Percentiles rank a stretch among this genome's conserved stretches.
These are phyloP conservation scores for Athelia sp. DNA, from an alignment of 1,284 basidiomycete genomes.

Conservation along the genomic window DNA sequence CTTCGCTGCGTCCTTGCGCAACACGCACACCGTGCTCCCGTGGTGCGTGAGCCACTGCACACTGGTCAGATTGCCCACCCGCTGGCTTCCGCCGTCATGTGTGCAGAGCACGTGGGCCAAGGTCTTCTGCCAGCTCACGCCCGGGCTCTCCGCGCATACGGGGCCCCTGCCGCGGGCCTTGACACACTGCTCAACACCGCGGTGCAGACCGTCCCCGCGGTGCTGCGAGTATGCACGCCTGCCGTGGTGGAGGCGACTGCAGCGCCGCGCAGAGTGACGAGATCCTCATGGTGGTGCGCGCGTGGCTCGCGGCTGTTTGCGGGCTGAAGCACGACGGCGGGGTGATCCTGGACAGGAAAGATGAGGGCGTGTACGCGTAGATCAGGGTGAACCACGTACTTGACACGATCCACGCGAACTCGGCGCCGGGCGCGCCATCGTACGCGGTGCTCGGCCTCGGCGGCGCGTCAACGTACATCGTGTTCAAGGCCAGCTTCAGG, in stretches of 20 bases:
- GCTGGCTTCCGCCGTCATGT: too few relatives aligned
- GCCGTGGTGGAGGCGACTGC: conserved; percentile 95
- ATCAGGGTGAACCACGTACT: conserved; percentile 96
- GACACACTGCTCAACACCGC: conserved; percentile 83
- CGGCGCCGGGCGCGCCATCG: too few relatives aligned
- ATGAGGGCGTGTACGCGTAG: conserved; percentile 98
- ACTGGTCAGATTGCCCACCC: too few relatives aligned
- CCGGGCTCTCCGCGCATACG: conserved; percentile 74
- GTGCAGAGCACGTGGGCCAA: too few relatives aligned
- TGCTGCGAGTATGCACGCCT: conserved; percentile 74
- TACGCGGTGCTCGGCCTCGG: conserved; percentile 96
- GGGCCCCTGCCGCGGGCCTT: conserved; percentile 77
- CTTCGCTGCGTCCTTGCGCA: too few relatives aligned
- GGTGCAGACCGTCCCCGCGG: conserved; percentile 67
- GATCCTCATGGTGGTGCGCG: conserved; percentile 77
- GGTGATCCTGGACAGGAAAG: conserved; percentile 92
- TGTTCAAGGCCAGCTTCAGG: conserved; percentile 82
- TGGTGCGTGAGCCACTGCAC: too few relatives aligned
- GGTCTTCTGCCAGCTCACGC: conserved; percentile 81
- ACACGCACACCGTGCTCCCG: too few relatives aligned
- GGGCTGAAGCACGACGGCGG: conserved; percentile 61
- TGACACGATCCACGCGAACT: conserved; percentile 63
- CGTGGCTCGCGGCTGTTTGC: conserved; percentile 70
- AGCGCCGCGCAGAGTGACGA: conserved; percentile 57
- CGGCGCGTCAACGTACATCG: conserved; percentile 96